Conservation (phyloP, 352 stramenopile genomes). For the Phytophthora fragariaefolia region DNA sequence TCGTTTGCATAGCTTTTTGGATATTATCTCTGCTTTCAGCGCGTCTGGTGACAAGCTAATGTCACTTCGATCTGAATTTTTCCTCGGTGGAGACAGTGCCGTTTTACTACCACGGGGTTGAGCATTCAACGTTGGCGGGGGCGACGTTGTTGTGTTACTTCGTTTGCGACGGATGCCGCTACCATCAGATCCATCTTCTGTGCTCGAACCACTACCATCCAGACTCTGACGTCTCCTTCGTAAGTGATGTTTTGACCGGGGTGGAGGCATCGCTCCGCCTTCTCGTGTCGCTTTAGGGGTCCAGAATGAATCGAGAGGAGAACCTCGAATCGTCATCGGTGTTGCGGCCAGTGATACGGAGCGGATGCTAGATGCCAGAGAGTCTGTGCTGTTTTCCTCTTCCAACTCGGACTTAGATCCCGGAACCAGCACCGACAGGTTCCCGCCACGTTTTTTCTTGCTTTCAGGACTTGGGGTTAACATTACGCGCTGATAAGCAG, state of each 20-base stretch:
- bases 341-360: conserved; percentile 51
- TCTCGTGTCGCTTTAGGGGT: conserved; percentile 16
- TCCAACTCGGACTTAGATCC: conserved; percentile 9
- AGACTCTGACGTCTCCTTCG: conserved; percentile 56
- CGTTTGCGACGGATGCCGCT: conserved; percentile 65
- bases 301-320: conserved; percentile 10
- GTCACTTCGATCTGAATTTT: conserved; percentile 27
- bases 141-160: conserved; percentile 60
- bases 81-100: conserved; percentile 28
- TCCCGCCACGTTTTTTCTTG: conserved; percentile 15
- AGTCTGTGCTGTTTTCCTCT: conserved; percentile 54
- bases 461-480: not conserved
- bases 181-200: conserved; percentile 60
- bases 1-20: conserved; percentile 61
- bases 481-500: conserved; percentile 19
- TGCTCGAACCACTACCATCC: conserved; percentile 69
- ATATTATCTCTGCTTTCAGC: conserved; percentile 28
- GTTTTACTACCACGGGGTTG: conserved; percentile 4
- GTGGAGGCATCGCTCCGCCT: not conserved
- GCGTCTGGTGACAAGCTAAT: conserved; percentile 29
- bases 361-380: conserved; percentile 58
- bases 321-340: conserved; percentile 22
- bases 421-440: conserved; percentile 15
- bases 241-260: conserved; percentile 38
- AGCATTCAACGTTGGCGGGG: conserved; percentile 17